Evolutionary conservation across 129 eudicot genomes (phyloP), one percentile per base, ranked within the genome.

Genomic region (Arctium minus): DNA sequence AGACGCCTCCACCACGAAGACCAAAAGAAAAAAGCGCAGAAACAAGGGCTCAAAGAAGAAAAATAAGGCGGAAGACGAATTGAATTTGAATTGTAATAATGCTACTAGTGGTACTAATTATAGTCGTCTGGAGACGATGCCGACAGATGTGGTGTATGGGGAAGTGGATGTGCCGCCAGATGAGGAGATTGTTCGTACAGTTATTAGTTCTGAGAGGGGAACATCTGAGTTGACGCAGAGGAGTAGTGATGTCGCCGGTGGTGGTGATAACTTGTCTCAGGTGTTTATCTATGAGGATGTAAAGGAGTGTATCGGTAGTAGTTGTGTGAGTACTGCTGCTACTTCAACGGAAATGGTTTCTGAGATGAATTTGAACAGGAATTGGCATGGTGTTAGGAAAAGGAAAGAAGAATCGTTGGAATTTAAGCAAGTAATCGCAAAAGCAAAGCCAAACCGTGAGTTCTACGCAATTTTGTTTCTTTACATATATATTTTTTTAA

Each of bases 381-480:
- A 89, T 15, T 91, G 92, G 67, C 87, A 86, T 35, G 71, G 60
- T 72, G 81, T 39, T 72, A 88, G 94, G 86, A 88, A 72, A 82
- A 79, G 88, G 88, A 91, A 76, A 70, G 92, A 86, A 33, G 86
- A 76, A 17, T 89, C 94, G 6, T 56, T 93, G 83, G 96, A 93
- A 80, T 89, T 96, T 96, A 93, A 90, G 80, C 80, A 67, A 39
- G n/a, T 91, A 35, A 84, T 93, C 89, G 83, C 91, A 0, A 91
- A 84, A 11, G 35, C 87, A 70, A 92, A 91, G 82, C 90, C 85
- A 6, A 88, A 82, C 74, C 35, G 98, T 93, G 85, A 91, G 96
- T 17, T 39, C 38, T 69, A 17, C 68, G 68, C 8, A 31, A 48
- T 30, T 67, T 67, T 29, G 44, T 30, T 60, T 60, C 0, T 6